These are phyloP conservation scores for Comarum palustre DNA, from an alignment of 306 rosid species.

Conservation along the genomic window DNA sequence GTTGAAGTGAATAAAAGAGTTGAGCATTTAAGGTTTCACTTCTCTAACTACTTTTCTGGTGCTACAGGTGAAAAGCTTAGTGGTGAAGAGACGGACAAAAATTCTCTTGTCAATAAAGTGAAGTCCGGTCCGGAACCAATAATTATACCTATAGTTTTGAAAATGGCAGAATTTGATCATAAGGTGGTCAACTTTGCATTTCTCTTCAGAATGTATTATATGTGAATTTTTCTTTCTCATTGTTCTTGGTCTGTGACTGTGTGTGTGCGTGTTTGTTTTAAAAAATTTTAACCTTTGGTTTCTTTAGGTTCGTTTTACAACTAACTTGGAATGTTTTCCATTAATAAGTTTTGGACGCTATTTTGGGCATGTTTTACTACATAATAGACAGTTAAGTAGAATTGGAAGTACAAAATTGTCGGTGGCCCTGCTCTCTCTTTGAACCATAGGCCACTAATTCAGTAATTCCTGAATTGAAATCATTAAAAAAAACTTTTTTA, in stretches of 20 bases:
- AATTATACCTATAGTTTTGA: slow-evolving; percentile 78
- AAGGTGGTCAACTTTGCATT: slow-evolving; percentile 45
- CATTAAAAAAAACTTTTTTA: neutral
- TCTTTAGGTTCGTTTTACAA: slow-evolving; percentile 9
- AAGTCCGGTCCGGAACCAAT: slow-evolving; percentile 79
- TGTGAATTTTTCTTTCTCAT: slow-evolving; percentile 12
- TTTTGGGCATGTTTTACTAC: neutral
- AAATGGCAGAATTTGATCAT: slow-evolving; percentile 97
- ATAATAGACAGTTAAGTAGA: neutral
- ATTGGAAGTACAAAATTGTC: neutral
- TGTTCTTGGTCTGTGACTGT: neutral
- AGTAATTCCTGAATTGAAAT: neutral
- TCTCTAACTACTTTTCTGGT: slow-evolving; percentile 16
- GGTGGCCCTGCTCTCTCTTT: neutral
- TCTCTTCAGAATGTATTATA: neutral
- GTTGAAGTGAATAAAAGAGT: slow-evolving; percentile 16
- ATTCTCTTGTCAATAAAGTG: slow-evolving; percentile 42
- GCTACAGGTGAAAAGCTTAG: slow-evolving; percentile 51
- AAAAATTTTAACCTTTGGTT: neutral
- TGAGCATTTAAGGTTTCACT: slow-evolving; percentile 14
- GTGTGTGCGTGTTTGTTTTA: neutral
- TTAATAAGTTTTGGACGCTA: neutral
- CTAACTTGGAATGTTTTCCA: neutral
- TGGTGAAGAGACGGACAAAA: slow-evolving; percentile 40
- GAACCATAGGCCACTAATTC: slow-evolving; percentile 1